Evolutionary conservation across 179 eudicot species (phyloP), one percentile per base, ranked within the genome.

Genomic region (Silene vulgaris): DNA sequence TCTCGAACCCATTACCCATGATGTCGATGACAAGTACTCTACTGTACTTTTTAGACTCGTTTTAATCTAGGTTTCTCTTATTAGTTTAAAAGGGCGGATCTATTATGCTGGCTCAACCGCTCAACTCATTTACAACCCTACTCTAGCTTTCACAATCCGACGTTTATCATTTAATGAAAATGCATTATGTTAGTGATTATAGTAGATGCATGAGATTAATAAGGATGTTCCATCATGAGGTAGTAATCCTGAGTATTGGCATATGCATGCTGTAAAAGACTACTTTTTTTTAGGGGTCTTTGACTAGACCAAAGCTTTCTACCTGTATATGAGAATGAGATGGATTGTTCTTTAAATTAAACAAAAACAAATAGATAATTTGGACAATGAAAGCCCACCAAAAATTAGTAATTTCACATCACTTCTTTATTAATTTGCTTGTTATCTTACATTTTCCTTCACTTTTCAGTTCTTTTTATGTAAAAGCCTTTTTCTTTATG

Each of bases 351-450:
- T 64, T 69, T 29, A 43, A 13, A 13, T 69, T 29, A 43, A 13
- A 13, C n/a, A 13, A 65, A 80, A 48, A 61, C 5, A 35, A 69
- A 23, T 69, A 28, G 43, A 77, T 77, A 68, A 72, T 56, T 37
- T 40, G 71, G 69, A 81, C 75, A 81, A 8, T 69, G 73, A 81
- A 81, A 81, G 78, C 84, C 84, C 84, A 81, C 84, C 84, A 81
- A 74, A 74, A 77, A 45, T 52, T 26, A 81, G 81, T 81, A 69
- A 70, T 77, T 77, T 77, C 78, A 74, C 63, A 81, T 81, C 78
- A 72, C 29, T 67, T 37, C 37, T 69, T n/a, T 52, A 40, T 68
- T 77, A 30, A 8, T 74, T 50, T 71, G 45, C 26, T 52, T 71
- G 45, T 50, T 60, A 74, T 76, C 57, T 66, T 65, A 57, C 54